Base-by-base conservation (phyloP, 352 stramenopile genomes). In the Globisporangium lucens region DNA sequence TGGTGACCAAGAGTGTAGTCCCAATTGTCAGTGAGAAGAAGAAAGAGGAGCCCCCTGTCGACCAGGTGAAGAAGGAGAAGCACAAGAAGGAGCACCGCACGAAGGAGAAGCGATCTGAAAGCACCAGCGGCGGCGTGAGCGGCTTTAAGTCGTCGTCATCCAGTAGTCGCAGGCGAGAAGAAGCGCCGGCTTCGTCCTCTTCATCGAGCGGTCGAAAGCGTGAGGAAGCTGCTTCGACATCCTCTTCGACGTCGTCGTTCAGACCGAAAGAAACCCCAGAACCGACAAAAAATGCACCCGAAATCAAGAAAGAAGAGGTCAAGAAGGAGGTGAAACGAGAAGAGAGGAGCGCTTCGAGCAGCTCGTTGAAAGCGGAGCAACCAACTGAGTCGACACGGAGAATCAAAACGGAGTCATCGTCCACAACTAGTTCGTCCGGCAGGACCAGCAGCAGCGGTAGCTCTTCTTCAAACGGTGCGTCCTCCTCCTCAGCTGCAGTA, bases 61-160 rank as follows among this genome's bases (percentile, higher is more conserved):
- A 69, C 29, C 58, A 49, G 9, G 29, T 67, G 20, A 75, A 69
- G 53, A 77, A 75, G 52, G 76, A 75, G 33, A 72, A 69, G 30
- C 68, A 66, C 55, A 67, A 59, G 60, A 67, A 69, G 13, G 49
- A 60, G 49, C 56, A 71, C 1, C 62, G 64, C 27, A 53, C 53
- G n/a, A 65, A 65, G 43, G 35, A 67, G 13, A 36, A 71, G 46
- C 66, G 61, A 61, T 71, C 66, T 22, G 47, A 61, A 20, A 51
- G 51, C n/a, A 56, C 41, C 30, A 63, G 60, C 13, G 47, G 41
- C 15, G 12, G 27, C 12, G 15, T 10, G 10, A 63, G 20, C 17
- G 65, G 30, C 36, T 46, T 43, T 36, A 61, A 62, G 20, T 64
- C 58, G 24, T 58, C 41, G 41, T 49, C 63, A 13, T 61, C 55